Evolutionary conservation across 176 grass and related monocot species (phyloP).

Genomic region (Chloris gayana): DNA sequence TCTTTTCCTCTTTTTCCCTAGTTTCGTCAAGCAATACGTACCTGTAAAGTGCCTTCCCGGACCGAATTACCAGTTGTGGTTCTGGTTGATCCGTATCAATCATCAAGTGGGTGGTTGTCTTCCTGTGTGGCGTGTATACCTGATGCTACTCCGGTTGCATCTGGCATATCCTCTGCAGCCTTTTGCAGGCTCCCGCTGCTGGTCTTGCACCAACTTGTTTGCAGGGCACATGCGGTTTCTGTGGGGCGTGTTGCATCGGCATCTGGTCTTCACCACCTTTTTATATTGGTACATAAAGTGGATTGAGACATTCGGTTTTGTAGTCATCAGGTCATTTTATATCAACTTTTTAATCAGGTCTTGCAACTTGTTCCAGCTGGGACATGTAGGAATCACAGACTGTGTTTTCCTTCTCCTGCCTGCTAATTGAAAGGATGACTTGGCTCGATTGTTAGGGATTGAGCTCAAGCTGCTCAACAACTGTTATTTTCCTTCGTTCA

Average conservation of each 20-base stretch:
- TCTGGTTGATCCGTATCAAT: background rate
- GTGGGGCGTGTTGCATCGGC: background rate
- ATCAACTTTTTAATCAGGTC: conserved; percentile 30
- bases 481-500: background rate
- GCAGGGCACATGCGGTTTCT: conserved; percentile 13
- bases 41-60: conserved; percentile 18
- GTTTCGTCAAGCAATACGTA: conserved; percentile 11
- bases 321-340: conserved; percentile 42
- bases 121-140: conserved; percentile 3
- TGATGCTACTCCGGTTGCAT: background rate
- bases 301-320: conserved; percentile 9
- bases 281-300: background rate
- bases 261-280: conserved; percentile 30
- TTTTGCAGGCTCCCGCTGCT: background rate
- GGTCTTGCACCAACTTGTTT: background rate
- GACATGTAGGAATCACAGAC: background rate
- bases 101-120: conserved; percentile 4
- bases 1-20: background rate
- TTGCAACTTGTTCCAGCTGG: background rate
- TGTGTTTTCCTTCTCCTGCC: background rate
- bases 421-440: background rate
- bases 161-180: background rate
- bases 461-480: background rate
- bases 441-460: background rate
- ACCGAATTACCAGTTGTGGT: background rate